Evolutionary conservation across 345 rosid species (phyloP).

Genomic region (Clarkia xantiana): DNA sequence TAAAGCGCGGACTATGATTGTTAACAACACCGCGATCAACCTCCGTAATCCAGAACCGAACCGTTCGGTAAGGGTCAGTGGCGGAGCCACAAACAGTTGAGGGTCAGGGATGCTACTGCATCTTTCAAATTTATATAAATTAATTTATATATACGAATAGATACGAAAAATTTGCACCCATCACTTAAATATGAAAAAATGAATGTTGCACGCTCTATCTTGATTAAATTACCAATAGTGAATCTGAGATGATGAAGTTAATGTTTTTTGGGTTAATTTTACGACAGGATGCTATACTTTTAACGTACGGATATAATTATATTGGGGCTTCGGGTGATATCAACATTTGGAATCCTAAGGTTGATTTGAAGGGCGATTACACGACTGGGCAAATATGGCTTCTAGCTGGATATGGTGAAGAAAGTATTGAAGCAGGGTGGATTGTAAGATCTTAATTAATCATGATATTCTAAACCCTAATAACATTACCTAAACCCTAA

Average conservation of each 20-base stretch:
- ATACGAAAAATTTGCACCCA: too few relatives aligned
- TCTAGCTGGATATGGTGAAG: slow-evolving; percentile 11
- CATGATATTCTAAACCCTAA: neutral
- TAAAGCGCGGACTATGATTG: neutral
- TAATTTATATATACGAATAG: too few relatives aligned
- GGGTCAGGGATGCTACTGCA: too few relatives aligned
- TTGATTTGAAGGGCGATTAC: slow-evolving; percentile 17
- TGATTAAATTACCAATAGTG: too few relatives aligned
- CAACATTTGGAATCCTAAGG: slow-evolving; percentile 35
- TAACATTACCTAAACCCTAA: too few relatives aligned
- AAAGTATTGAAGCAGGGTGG: slow-evolving; percentile 45
- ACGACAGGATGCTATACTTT: slow-evolving; percentile 14
- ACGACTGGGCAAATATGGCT: slow-evolving; percentile 34
- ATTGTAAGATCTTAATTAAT: slow-evolving; percentile 15
- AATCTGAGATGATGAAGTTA: too few relatives aligned
- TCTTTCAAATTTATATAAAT: too few relatives aligned
- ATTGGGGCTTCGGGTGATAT: slow-evolving; percentile 27
- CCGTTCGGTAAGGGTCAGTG: slow-evolving; percentile 20
- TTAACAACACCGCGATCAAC: neutral
- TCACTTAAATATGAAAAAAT: too few relatives aligned
- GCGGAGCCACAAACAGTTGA: too few relatives aligned
- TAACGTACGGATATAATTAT: slow-evolving; percentile 19
- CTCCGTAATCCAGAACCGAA: neutral
- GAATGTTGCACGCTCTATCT: too few relatives aligned
- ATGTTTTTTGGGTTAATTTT: neutral